Evolutionary conservation across 1,284 basidiomycete genomes (phyloP).

Genomic region (Trichosporon sp.): DNA sequence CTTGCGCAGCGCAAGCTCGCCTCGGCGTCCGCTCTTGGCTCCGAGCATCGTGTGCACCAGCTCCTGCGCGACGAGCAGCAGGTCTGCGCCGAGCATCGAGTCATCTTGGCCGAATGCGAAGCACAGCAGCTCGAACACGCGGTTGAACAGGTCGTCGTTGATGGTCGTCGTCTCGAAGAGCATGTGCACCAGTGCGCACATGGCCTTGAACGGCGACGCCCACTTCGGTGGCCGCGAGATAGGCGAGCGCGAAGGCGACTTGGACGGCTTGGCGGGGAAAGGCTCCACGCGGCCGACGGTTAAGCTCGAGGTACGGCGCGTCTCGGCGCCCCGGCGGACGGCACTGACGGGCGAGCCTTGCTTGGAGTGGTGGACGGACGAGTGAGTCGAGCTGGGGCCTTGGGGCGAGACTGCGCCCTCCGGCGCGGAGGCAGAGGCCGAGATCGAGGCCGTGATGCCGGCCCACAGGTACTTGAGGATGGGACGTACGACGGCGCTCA

Average conservation of each 20-base stretch:
- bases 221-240: slow-evolving; percentile 17
- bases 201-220: slow-evolving; percentile 27
- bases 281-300: slow-evolving; percentile 19
- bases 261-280: slow-evolving; percentile 14
- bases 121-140: slow-evolving; percentile 35
- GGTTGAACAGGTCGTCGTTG: slow-evolving; percentile 34
- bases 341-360: not conserved
- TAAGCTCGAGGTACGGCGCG: slow-evolving; percentile 11
- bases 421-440: not conserved
- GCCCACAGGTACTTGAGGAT: slow-evolving; percentile 34
- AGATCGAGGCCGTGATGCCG: slow-evolving; percentile 23
- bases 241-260: slow-evolving; percentile 11
- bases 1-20: slow-evolving; percentile 34
- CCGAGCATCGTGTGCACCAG: slow-evolving; percentile 33
- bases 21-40: slow-evolving; percentile 32
- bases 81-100: slow-evolving; percentile 22
- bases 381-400: slow-evolving; percentile 9
- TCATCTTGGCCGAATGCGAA: slow-evolving; percentile 39
- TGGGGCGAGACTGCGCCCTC: slow-evolving; percentile 6
- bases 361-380: slow-evolving; percentile 9
- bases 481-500: slow-evolving; percentile 36
- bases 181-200: slow-evolving; percentile 30
- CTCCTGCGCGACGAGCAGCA: slow-evolving; percentile 24
- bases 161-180: slow-evolving; percentile 32
- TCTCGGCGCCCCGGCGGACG: not conserved